Percentiles rank a stretch among this genome's conserved stretches.
phyloP scores from a whole-genome alignment of 257 asterid genomes.

The Solanum rostratum region DNA sequence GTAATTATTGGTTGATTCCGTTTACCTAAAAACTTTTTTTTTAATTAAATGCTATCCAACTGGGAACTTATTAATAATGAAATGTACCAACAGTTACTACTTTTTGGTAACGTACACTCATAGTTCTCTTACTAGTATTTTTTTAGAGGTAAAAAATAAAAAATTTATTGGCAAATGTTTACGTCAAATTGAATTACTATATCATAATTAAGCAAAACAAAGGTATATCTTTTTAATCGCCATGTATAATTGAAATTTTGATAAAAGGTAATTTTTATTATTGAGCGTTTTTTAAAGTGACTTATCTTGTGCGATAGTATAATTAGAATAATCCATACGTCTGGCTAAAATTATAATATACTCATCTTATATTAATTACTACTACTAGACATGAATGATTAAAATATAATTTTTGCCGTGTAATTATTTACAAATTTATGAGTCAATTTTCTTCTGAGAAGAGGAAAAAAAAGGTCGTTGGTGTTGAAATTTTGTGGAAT shows the following conservation, averaged over 20 bases:
- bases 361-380: neutral
- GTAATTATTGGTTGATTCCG: neutral
- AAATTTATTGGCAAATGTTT: neutral
- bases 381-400: neutral
- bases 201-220: too few relatives aligned
- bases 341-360: neutral
- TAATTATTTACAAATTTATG: neutral
- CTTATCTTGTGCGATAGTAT: neutral
- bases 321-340: neutral
- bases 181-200: too few relatives aligned
- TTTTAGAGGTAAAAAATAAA: neutral
- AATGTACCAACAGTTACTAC: neutral
- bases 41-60: neutral
- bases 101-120: neutral
- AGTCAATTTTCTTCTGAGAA: neutral
- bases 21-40: neutral
- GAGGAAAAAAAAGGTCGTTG: neutral
- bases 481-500: neutral
- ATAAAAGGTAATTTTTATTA: neutral
- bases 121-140: neutral
- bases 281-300: neutral
- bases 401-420: neutral
- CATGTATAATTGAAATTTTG: neutral
- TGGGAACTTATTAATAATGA: neutral
- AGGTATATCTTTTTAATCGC: neutral